phyloP scores from a whole-genome alignment of 2,329 filamentous ascomycete species.

The Colletotrichum sp. region DNA sequence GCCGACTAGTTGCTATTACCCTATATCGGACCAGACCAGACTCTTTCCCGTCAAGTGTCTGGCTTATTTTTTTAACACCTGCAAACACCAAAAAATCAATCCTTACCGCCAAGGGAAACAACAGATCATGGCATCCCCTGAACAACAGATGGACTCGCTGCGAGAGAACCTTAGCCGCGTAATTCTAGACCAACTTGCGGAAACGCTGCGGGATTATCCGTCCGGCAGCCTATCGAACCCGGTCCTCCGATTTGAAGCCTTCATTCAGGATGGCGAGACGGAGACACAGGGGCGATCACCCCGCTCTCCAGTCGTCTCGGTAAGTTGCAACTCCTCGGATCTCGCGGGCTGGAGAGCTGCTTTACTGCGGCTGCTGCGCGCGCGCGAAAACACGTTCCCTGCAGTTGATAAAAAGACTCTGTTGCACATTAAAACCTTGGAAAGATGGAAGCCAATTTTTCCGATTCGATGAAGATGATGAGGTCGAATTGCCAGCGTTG shows the following conservation, averaged over 20 bases:
- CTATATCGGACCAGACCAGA: neutral
- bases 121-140: constrained; percentile 18
- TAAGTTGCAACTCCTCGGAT: constrained; percentile 1
- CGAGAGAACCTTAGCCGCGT: constrained; percentile 20
- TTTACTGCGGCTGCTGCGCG: neutral
- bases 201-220: constrained; percentile 21
- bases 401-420: neutral
- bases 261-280: constrained; percentile 21
- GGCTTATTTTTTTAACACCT: neutral
- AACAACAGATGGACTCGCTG: constrained; percentile 20
- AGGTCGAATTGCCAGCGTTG: neutral
- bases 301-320: constrained; percentile 21
- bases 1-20: neutral
- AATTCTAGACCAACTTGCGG: constrained; percentile 21
- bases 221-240: constrained; percentile 20
- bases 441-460: neutral
- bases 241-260: constrained; percentile 21
- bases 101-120: neutral
- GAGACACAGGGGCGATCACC: constrained; percentile 13
- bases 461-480: neutral
- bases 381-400: neutral
- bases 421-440: neutral
- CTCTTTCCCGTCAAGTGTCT: neutral
- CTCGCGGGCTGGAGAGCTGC: neutral
- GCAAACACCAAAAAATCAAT: neutral